These are phyloP conservation scores for Lanmaoa pseudosensibilis DNA, from an alignment of 768 basidiomycete species.

Conservation along the genomic window DNA sequence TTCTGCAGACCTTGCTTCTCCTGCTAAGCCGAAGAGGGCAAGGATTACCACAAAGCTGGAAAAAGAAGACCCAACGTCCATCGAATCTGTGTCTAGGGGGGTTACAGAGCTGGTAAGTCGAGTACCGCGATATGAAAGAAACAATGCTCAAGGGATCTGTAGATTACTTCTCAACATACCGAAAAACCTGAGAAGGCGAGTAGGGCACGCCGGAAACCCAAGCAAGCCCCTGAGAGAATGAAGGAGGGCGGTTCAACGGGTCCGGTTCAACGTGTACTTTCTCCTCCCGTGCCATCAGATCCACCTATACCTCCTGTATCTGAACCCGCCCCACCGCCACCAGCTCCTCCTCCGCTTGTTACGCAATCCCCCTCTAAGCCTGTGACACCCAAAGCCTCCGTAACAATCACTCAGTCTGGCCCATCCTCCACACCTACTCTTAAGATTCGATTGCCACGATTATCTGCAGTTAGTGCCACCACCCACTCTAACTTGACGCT, in stretches of 20 bases:
- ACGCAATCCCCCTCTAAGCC: slow-evolving; percentile 23
- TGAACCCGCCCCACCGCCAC: slow-evolving; percentile 11
- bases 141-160: background rate
- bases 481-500: slow-evolving; percentile 22
- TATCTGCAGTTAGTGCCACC: slow-evolving; percentile 30
- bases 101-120: slow-evolving; percentile 20
- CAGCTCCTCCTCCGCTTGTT: slow-evolving; percentile 7
- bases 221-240: slow-evolving; percentile 13
- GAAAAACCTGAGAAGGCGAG: slow-evolving; percentile 15
- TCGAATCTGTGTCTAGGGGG: slow-evolving; percentile 5
- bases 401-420: slow-evolving; percentile 35
- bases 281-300: slow-evolving; percentile 11
- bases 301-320: slow-evolving; percentile 15
- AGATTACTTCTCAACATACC: slow-evolving; percentile 14
- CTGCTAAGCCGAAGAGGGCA: slow-evolving; percentile 32
- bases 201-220: slow-evolving; percentile 28
- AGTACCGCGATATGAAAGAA: background rate
- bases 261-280: slow-evolving; percentile 12
- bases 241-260: slow-evolving; percentile 17
- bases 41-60: slow-evolving; percentile 31
- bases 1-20: slow-evolving; percentile 21
- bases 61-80: slow-evolving; percentile 19
- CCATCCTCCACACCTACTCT: slow-evolving; percentile 35
- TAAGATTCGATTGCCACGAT: slow-evolving; percentile 35
- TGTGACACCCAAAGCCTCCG: slow-evolving; percentile 34